Evolutionary conservation across 176 grass and related monocot genomes (phyloP).

Genomic region (Cocos nucifera): DNA sequence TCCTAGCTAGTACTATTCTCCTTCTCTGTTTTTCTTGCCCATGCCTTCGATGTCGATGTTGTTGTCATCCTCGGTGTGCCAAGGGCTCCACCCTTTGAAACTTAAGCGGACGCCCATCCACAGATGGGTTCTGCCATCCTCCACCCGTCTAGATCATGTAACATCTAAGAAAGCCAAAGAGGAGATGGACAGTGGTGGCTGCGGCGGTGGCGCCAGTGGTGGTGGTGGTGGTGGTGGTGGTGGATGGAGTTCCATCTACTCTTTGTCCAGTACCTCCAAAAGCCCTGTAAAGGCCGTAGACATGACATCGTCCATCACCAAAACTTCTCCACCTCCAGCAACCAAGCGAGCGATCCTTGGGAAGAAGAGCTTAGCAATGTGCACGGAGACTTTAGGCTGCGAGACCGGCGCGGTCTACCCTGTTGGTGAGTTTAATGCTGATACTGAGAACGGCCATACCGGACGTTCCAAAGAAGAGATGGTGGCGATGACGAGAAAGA

Average conservation of each 20-base stretch:
- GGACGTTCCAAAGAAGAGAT: background rate
- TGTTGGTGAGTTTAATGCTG: slow-evolving; percentile 12
- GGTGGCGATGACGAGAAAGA: slow-evolving; percentile 13
- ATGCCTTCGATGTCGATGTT: no score
- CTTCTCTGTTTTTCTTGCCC: no score
- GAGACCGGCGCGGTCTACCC: slow-evolving; percentile 55
- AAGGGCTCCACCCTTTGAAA: no score
- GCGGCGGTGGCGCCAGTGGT: background rate
- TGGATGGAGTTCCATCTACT: slow-evolving; percentile 14
- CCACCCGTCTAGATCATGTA: no score
- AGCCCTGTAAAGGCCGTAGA: background rate
- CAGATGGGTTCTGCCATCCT: no score
- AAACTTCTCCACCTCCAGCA: background rate
- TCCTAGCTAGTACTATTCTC: no score
- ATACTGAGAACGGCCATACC: background rate
- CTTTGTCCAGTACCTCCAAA: slow-evolving; percentile 11
- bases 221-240: background rate
- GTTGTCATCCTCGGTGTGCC: no score
- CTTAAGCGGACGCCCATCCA: no score
- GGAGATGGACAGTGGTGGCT: background rate
- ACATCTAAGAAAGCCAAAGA: background rate
- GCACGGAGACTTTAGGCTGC: slow-evolving; percentile 72
- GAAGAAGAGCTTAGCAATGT: slow-evolving; percentile 50
- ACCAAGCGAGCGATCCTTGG: slow-evolving; percentile 21
- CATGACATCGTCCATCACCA: background rate